Base-by-base conservation (phyloP, 768 basidiomycete genomes). In the Hericium alpestre region DNA sequence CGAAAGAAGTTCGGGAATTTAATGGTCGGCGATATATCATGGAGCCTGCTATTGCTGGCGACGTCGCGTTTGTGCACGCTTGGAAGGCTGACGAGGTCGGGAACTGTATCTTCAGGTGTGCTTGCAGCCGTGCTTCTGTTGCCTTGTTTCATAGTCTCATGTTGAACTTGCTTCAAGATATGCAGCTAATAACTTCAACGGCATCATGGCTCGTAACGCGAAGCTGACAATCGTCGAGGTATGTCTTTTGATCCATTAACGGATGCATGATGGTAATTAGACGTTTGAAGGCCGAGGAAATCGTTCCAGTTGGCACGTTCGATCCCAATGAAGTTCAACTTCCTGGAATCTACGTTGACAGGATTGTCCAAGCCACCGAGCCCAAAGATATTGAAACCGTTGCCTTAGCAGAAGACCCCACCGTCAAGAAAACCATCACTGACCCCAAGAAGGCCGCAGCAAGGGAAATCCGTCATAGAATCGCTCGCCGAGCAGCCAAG, bases 21-120 rank as follows among this genome's bases (percentile, higher is more conserved):
- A 76, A 82, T 58, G 90, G 90, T 18, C 79, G 82, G 65, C 74
- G 80, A 65, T 93, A 84, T 71, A 73, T 93, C 27, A 70, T 93
- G 70, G 92, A 94, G 69, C 80, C 86, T 38, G 82, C 88, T 6
- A 79, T 92, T 58, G 72, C 79, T n/a, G 87, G 86, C 25, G 87
- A 90, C 67, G 81, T 90, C 62, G 90, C 92, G 8, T 86, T 94
- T 66, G 76, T 94, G 51, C 79, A 83, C 55, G 92, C 90, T 0
- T 93, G 90, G 90, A 94, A 92, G 67, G 92, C 80, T 9, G 92
- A 94, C 65, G 89, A 90, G 65, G 79, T 83, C 55, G 92, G 92
- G 2, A 94, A 94, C 70, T 86, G 86, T 66, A 81, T 92, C 54
- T 94, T 94, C 78, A 80, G 88, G 86, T 87, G 16, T 22, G 37